Conservation (phyloP, 2,329 filamentous ascomycete genomes). For the Aureobasidium uvarum region DNA sequence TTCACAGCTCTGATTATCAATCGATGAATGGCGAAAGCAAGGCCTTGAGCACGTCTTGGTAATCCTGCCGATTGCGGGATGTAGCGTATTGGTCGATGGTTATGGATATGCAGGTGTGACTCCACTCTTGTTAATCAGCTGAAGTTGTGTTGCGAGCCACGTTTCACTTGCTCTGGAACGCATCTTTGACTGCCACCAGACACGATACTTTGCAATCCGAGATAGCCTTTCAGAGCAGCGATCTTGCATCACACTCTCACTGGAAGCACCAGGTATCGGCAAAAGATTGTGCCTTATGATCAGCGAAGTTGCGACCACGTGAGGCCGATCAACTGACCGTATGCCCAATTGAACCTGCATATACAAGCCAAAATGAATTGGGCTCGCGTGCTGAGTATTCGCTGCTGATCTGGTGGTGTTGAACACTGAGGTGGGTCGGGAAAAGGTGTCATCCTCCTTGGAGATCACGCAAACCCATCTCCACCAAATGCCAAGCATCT, state of each 20-base stretch:
- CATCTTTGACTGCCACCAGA: no score
- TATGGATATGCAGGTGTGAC: neutral
- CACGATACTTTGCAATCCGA: neutral
- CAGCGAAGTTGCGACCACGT: neutral
- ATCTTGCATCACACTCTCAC: neutral
- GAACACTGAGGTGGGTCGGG: neutral
- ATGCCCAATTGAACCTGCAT: no score
- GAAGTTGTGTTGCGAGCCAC: neutral
- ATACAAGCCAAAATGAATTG: no score
- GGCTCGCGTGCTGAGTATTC: neutral
- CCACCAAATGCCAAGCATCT: neutral
- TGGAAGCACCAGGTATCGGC: neutral
- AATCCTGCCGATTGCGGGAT: constrained; percentile 2
- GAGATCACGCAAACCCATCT: constrained; percentile 9
- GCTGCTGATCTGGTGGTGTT: neutral
- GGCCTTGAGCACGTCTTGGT: neutral
- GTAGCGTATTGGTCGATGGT: neutral
- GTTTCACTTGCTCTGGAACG: neutral
- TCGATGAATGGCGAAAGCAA: neutral
- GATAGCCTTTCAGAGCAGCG: neutral
- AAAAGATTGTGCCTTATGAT: neutral
- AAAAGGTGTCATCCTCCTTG: constrained; percentile 2
- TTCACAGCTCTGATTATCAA: neutral
- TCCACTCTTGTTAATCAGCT: neutral
- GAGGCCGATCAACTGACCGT: neutral